Conservation (phyloP, 2,329 filamentous ascomycete species). For the Lasiodiplodia gonubiensis region DNA sequence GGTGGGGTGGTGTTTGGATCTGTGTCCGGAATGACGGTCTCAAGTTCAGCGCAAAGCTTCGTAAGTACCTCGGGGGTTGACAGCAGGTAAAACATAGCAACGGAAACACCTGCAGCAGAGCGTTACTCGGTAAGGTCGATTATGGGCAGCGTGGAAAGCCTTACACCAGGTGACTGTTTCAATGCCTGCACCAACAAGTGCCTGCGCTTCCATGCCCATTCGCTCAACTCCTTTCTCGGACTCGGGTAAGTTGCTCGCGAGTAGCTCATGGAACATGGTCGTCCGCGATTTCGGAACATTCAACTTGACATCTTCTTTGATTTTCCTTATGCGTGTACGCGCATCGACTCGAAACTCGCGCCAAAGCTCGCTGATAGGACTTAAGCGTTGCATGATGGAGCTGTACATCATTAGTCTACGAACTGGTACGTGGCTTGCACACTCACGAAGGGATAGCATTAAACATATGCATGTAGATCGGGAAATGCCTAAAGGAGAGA, state of each 20-base stretch:
- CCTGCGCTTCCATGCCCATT: conserved; percentile 27
- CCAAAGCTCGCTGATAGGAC: not conserved
- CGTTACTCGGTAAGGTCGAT: conserved; percentile 21
- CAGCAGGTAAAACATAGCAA: conserved; percentile 46
- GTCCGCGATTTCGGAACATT: not conserved
- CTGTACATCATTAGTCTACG: not conserved
- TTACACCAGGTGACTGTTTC: not conserved
- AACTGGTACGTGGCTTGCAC: not conserved
- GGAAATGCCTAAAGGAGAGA: conserved; percentile 25
- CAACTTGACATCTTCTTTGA: conserved; percentile 10
- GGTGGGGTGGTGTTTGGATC: not conserved
- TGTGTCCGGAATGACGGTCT: not conserved
- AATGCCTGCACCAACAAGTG: conserved; percentile 28
- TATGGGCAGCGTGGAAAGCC: not conserved
- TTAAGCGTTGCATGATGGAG: not conserved
- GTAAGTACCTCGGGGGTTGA: conserved; percentile 38
- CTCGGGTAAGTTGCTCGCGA: conserved; percentile 24
- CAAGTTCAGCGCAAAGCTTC: conserved; percentile 46
- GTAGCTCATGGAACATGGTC: conserved; percentile 30
- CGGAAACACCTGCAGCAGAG: conserved; percentile 33
- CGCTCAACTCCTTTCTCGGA: conserved; percentile 26
- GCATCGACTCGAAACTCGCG: not conserved
- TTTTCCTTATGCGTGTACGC: not conserved
- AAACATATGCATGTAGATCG: conserved; percentile 32
- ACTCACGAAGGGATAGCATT: not conserved